Base-by-base conservation (phyloP, 768 basidiomycete species). In the Hericium erinaceus region DNA sequence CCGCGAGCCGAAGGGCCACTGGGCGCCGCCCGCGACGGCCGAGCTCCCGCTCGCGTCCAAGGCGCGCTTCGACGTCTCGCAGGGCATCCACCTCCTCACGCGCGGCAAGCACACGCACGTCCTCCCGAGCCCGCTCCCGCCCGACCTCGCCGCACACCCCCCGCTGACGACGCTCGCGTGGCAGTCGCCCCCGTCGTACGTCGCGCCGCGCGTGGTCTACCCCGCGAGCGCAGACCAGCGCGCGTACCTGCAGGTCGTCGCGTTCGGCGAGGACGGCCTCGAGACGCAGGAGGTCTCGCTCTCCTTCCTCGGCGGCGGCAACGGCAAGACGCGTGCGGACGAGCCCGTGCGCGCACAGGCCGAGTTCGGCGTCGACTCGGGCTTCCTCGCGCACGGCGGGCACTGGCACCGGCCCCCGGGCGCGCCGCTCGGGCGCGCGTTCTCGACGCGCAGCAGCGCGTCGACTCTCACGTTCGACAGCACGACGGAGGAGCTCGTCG, bases 211-310 rank as follows among this genome's bases (percentile, higher is more conserved):
- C 9, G 70, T 83, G 8, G 79, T 77, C 61, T 60, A 73, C 11
- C 68, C 74, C 7, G 58, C 57, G 44, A 16, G 49, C 4, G 39
- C 57, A 11, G 61, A 63, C 28, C 59, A 65, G 39, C 63, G 62
- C 10, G 77, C 80, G 9, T 77, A 80, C 63, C 69, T 93, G 48
- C 91, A 93, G 66, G 68, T 91, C 39, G 72, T 87, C 49, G 84
- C 81, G 16, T 80, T 92, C 54, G 77, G 83, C 22, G 84, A 85
- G 55, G 77, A 81, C 57, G 89, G 89, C 11, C 62, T 93, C 15
- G 90, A 93, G 66, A 79, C 84, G 2, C 83, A 86, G 60, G 91
- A 93, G 68, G 67, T 85, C 33, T 69, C 80, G 1, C 68, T 89
- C 11, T 68, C 78, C 10, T 76, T 77, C 56, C 67, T 89, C 48